Base-by-base conservation (phyloP, 2,329 filamentous ascomycete species). In the Aaosphaeria pasadenensis region DNA sequence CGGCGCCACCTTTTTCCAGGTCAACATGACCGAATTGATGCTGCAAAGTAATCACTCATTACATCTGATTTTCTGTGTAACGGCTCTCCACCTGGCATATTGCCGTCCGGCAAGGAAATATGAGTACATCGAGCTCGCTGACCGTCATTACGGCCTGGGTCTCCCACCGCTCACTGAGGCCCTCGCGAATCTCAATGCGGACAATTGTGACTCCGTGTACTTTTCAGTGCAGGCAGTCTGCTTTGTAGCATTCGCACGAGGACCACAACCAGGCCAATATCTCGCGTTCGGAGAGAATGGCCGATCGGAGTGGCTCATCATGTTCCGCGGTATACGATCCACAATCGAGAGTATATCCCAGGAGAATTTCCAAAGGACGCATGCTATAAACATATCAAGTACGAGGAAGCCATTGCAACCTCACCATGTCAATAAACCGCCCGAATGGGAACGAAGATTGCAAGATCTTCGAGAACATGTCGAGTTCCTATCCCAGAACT, bases 271-370 rank as follows among this genome's bases (percentile, higher is more conserved):
- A 4, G 63, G 60, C 5, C 61, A 66, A 44, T 66, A 58, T 36
- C 59, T 66, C 11, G 61, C 63, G 5, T 66, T 66, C 28, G 58
- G 59, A n/a, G 45, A 50, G 28, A 48, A 54, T 2, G 53, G 53
- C 31, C 56, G 42, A 31, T 64, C 63, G 11, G 59, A 66, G 29
- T 66, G 61, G 61, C 53, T 66, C n/a, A 42, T 60, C 36, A 61
- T 66, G 59, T 64, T 66, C 24, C 57, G 60, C 31, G 63, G 61
- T 1, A 57, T 66, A 4, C 54, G 58, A 24, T 60, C 58, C 1
- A 66, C 59, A n/a, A 39, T 52, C 3, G 35, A 54, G 7, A 53
- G 48, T 7, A n/a, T 58, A 6, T 45, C 28, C 7, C 31, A 45
- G 54, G 4, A n/a, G n/a, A 36, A 36, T 36, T 40, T 40, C 11